Base-by-base conservation (phyloP, 305 asterid species). In the Solanum hybrid region DNA sequence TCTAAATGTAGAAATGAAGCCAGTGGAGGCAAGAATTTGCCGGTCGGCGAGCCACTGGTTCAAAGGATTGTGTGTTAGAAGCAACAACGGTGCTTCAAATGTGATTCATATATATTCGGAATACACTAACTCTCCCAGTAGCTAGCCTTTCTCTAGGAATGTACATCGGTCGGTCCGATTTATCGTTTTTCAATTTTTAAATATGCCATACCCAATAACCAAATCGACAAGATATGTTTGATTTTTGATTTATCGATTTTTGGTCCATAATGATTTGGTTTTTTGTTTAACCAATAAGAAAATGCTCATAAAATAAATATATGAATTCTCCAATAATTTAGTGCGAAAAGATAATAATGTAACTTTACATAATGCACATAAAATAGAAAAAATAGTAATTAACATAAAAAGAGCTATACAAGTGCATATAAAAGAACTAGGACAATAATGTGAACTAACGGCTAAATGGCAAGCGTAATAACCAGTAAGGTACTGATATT, bases 401-500 rank as follows among this genome's bases (percentile, higher is more conserved):
- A 7, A 57, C 69, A 57, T 6, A 7, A 57, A 57, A 57, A 18
- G 24, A 7, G 1, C 24, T 57, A 18, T 57, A 57, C 69, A 57
- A 20, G 11, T 7, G 11, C 69, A 20, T 34, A 34, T 34, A 34
- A 57, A 57, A 7, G 8, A 51, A 51, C 11, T 61, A 0, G 26
- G 2, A 7, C 20, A 61, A 61, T 61, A 61, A 20, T 22, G 11
- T 61, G 26, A 57, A 57, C 1, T 0, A 18, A 18, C 0, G 24
- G 0, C 11, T 61, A 61, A 20, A 20, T 0, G 71, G 1, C 11
- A 61, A 0, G 2, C 24, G 0, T 61, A 61, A 16, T 20, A 61
- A 61, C 11, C 1, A 61, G 11, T 8, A 61, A 61, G 2, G 1
- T 61, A 61, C 5, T 20, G 11, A 18, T 61, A 61, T 61, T 61